Conservation (phyloP, 2,329 filamentous ascomycete genomes). For the Aureobasidium zeae region DNA sequence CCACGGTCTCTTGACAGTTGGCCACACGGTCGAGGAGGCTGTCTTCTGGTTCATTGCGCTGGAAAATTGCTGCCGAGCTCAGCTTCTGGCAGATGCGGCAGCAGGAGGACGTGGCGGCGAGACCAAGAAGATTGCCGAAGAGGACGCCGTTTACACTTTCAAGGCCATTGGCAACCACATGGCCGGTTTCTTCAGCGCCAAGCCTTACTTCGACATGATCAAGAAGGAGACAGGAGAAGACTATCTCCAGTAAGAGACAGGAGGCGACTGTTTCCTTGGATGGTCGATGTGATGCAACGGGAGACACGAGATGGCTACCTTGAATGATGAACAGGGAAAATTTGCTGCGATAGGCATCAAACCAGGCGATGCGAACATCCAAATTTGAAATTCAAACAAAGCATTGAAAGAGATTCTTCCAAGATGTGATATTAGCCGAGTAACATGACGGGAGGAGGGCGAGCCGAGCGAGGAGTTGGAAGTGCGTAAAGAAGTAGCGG, state of each 20-base stretch:
- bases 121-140: constrained; percentile 58
- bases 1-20: constrained; percentile 39
- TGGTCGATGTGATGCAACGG: no score
- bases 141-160: constrained; percentile 59
- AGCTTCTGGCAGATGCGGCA: constrained; percentile 48
- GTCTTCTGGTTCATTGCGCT: constrained; percentile 36
- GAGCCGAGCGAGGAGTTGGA: no score
- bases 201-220: constrained; percentile 62
- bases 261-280: no score
- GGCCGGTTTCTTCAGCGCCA: constrained; percentile 62
- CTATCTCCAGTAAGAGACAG: constrained; percentile 37
- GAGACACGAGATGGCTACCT: no score
- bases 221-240: constrained; percentile 51
- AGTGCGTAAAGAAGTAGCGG: no score
- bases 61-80: constrained; percentile 34
- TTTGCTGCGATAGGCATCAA: no score
- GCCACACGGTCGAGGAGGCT: constrained; percentile 34
- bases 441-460: no score
- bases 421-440: no score
- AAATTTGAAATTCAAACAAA: no score
- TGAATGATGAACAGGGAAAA: no score
- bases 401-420: no score
- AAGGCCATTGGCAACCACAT: constrained; percentile 52
- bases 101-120: constrained; percentile 52
- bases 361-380: no score